Conservation (phyloP, 1,284 basidiomycete genomes). For the Boletus sp. region DNA sequence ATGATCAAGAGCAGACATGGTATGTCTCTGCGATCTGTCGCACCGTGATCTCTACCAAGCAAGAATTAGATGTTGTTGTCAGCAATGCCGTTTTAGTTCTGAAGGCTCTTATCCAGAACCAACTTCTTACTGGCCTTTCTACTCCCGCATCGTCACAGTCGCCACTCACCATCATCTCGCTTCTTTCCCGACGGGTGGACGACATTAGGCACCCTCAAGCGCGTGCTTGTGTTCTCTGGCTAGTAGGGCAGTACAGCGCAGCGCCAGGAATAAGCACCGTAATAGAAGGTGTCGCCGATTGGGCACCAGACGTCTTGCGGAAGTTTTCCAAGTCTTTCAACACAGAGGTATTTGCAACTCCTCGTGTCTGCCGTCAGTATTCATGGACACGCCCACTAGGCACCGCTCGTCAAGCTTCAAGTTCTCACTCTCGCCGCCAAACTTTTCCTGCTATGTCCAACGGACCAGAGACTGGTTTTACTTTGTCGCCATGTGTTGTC, state of each 20-base stretch:
- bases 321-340: conserved; percentile 72
- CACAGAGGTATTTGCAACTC: conserved; percentile 53
- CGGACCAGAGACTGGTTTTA: conserved; percentile 47
- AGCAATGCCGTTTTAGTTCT: conserved; percentile 80
- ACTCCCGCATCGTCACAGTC: conserved; percentile 38
- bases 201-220: conserved; percentile 78
- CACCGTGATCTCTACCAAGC: conserved; percentile 1
- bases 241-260: conserved; percentile 82
- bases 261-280: conserved; percentile 35
- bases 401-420: conserved; percentile 73
- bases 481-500: conserved; percentile 74
- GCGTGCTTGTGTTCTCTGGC: conserved; percentile 83
- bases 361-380: not conserved
- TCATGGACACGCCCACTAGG: conserved; percentile 40
- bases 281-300: conserved; percentile 54
- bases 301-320: conserved; percentile 86
- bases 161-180: conserved; percentile 67
- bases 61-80: conserved; percentile 47
- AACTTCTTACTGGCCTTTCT: conserved; percentile 37
- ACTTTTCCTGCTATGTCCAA: conserved; percentile 68
- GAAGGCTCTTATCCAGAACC: conserved; percentile 76
- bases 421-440: conserved; percentile 82
- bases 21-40: conserved; percentile 28
- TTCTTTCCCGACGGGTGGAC: conserved; percentile 72
- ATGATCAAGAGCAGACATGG: conserved; percentile 79